A percentile compares a stretch with the other conserved stretches of the same genome.
phyloP scores from a whole-genome alignment of 306 rosid genomes.

The Cicer pinnatifidum region DNA sequence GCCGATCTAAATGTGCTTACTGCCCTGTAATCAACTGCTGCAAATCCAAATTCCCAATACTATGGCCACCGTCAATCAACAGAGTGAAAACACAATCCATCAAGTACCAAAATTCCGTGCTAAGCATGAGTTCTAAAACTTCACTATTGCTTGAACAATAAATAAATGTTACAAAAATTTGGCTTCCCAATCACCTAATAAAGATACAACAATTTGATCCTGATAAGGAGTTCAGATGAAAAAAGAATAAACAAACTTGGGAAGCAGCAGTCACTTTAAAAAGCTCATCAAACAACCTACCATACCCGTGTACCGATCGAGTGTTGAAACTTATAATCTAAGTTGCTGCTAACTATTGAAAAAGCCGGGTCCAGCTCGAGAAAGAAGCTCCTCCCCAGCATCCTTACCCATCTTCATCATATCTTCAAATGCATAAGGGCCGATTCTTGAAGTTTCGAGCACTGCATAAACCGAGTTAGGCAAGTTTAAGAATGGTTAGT shows the following conservation, averaged over 20 bases:
- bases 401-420: conserved; percentile 85
- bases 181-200: conserved; percentile 45
- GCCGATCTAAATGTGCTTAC: too few species aligned
- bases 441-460: conserved; percentile 80
- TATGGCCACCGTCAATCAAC: too few species aligned
- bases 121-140: conserved; percentile 18
- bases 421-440: conserved; percentile 62
- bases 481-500: conserved; percentile 10
- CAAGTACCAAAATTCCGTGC: neutral
- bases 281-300: conserved; percentile 29
- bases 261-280: conserved; percentile 26
- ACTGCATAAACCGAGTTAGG: conserved; percentile 50
- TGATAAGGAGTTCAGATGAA: conserved; percentile 23
- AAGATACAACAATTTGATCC: conserved; percentile 41
- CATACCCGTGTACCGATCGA: neutral
- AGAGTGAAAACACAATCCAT: neutral
- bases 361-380: conserved; percentile 82
- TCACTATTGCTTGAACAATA: conserved; percentile 29
- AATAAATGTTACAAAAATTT: conserved; percentile 44
- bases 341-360: conserved; percentile 50
- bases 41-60: too few species aligned
- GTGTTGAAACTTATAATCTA: conserved; percentile 12
- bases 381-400: conserved; percentile 88
- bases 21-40: too few species aligned
- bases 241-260: conserved; percentile 29